Evolutionary conservation across 306 rosid genomes (phyloP), one percentile per base, ranked within the genome.

Genomic region (Cyclanthera cordifolia): DNA sequence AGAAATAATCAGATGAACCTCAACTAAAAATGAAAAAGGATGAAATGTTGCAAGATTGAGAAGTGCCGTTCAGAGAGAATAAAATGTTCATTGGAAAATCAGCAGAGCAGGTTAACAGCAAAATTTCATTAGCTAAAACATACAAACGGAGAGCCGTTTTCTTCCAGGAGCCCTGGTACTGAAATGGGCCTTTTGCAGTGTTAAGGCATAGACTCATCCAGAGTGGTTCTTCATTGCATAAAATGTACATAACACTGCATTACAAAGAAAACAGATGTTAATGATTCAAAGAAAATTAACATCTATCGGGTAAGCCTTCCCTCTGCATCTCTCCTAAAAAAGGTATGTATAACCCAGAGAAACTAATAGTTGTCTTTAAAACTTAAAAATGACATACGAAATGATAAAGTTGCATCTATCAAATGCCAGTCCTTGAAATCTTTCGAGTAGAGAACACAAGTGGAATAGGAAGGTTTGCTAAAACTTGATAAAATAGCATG

Each of bases 161-260:
- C 83, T 93, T 93, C 99, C 99, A 93, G 37, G 96, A 86, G 79
- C 90, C 86, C 80, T 79, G 79, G 76, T 84, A 90, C 76, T 90
- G 81, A 60, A 93, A 78, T 19, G 84, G 85, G 61, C 91, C 96
- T 64, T 86, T 80, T 25, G 75, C 58, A 58, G 75, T 76, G 63
- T 72, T 78, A 52, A 93, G 83, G 85, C 94, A 90, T 48, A 84
- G 75, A 82, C 27, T 86, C 96, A 90, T 79, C 99, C 99, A 93
- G 15, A 93, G 81, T 0, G 94, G 91, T 73, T 93, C 99, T 76
- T 93, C 99, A 28, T 93, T 87, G 81, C 95, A 87, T 4, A 93
- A 54, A 74, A 90, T 80, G 78, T 93, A 87, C 96, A 87, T 83
- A 69, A 93, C 95, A 70, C 99, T 93, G 86, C 79, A 75, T 7